Evolutionary conservation across 805 yeast species (phyloP).

Genomic region (Yamadazyma philogaea): DNA sequence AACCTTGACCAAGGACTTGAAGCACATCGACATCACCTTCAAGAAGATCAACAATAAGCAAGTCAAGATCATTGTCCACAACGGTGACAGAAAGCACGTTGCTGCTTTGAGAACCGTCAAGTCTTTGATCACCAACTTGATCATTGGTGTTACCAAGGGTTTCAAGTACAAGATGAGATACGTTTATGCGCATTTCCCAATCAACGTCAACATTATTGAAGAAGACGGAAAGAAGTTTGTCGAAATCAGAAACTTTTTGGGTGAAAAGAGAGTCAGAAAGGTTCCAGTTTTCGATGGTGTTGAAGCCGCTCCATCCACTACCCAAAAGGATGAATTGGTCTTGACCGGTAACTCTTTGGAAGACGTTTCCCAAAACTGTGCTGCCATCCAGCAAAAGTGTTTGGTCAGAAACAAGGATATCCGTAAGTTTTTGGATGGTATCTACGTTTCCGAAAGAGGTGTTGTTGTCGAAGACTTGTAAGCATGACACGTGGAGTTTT

Average conservation of each 20-base stretch:
- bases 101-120: constrained; percentile 99
- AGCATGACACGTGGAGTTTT: constrained; percentile 8
- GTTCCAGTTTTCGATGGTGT: constrained; percentile 90
- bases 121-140: constrained; percentile 88
- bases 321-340: constrained; percentile 91
- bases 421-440: constrained; percentile 99
- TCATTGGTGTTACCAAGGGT: constrained; percentile 99
- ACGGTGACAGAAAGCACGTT: constrained; percentile 99
- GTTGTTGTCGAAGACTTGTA: constrained; percentile 65
- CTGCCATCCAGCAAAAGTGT: constrained; percentile 97
- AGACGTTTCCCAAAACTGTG: constrained; percentile 97
- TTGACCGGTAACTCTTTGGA: constrained; percentile 95
- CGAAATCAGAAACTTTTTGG: constrained; percentile 99
- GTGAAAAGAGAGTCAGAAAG: constrained; percentile 96
- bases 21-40: constrained; percentile 95
- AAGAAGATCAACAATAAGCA: constrained; percentile 65
- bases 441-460: constrained; percentile 96
- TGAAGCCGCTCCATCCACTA: constrained; percentile 71
- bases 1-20: constrained; percentile 80
- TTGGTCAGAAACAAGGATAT: constrained; percentile 99
- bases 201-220: constrained; percentile 90
- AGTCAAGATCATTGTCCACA: constrained; percentile 89
- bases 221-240: constrained; percentile 70
- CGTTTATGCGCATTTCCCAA: constrained; percentile 99
- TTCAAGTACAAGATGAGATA: constrained; percentile 99